Percentiles rank a stretch among this genome's conserved stretches.
Conservation (phyloP, 208 protist species). For the Acanthamoeba divionensis region DNA sequence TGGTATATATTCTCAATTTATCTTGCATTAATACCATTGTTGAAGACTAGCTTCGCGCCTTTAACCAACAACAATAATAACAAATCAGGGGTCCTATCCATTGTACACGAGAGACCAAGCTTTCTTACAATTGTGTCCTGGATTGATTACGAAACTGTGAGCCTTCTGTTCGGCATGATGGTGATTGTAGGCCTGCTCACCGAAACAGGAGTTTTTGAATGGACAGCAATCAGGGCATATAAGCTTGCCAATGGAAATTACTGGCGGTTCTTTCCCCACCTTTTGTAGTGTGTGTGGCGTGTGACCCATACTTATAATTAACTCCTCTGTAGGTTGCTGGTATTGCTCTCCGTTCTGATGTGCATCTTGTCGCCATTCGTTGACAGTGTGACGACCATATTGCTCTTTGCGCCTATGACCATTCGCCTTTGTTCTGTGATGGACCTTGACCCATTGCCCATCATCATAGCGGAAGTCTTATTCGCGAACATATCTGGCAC, state of each 20-base stretch:
- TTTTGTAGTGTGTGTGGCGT: too few species aligned
- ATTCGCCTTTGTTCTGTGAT: conserved; percentile 71
- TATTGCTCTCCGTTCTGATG: conserved; percentile 57
- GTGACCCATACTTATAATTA: too few species aligned
- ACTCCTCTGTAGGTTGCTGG: conserved; percentile 6
- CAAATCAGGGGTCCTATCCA: neutral
- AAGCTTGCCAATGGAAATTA: conserved; percentile 62
- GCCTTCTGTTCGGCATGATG: conserved; percentile 80
- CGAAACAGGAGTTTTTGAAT: conserved; percentile 78
- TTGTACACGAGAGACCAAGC: conserved; percentile 55
- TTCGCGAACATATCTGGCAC: conserved; percentile 75
- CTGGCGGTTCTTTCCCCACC: neutral
- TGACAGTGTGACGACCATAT: conserved; percentile 83
- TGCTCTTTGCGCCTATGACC: conserved; percentile 78
- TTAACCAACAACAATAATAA: neutral
- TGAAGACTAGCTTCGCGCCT: neutral
- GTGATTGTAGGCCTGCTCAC: conserved; percentile 75
- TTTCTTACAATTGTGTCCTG: conserved; percentile 64
- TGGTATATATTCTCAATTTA: neutral
- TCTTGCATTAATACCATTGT: neutral
- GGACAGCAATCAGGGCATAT: conserved; percentile 63
- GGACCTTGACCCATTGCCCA: conserved; percentile 70
- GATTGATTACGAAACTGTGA: conserved; percentile 62
- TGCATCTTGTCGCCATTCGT: conserved; percentile 75
- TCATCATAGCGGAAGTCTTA: conserved; percentile 74